Percentiles rank a stretch among this genome's conserved stretches.
These are phyloP conservation scores for Zea luxurians DNA, from an alignment of 176 grass and related monocot species.

Conservation along the genomic window DNA sequence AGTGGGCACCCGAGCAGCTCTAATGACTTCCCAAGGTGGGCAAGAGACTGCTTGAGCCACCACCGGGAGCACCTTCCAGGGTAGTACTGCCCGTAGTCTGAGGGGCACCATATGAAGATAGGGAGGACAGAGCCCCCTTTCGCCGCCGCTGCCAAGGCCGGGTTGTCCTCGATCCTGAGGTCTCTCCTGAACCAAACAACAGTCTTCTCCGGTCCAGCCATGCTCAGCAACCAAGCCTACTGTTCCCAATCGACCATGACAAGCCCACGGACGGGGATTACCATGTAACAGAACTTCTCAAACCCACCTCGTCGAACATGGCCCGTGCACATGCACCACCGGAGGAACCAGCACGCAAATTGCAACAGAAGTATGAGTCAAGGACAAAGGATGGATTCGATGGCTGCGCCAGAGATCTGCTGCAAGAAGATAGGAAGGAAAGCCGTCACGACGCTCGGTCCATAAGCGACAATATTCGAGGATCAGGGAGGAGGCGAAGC, in stretches of 20 bases:
- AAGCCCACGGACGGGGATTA: constrained; percentile 19
- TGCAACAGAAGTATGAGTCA: background rate
- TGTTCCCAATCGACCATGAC: constrained; percentile 24
- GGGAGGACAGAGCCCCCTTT: constrained; percentile 66
- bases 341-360: background rate
- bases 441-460: background rate
- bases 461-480: constrained; percentile 21
- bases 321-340: constrained; percentile 2
- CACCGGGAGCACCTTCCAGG: constrained; percentile 81
- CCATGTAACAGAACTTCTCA: background rate
- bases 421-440: constrained; percentile 11
- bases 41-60: constrained; percentile 93
- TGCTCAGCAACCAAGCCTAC: constrained; percentile 12
- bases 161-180: constrained; percentile 94
- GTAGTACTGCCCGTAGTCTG: constrained; percentile 70
- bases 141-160: constrained; percentile 57
- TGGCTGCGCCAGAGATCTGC: constrained; percentile 2
- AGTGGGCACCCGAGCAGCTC: constrained; percentile 72
- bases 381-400: constrained; percentile 30
- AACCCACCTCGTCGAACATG: constrained; percentile 15
- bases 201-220: constrained; percentile 59
- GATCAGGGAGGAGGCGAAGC: constrained; percentile 24
- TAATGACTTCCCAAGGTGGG: constrained; percentile 58
- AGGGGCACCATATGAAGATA: constrained; percentile 85
- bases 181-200: constrained; percentile 92